Base-by-base conservation (phyloP, 768 basidiomycete genomes). In the Calocybe gangraenosa region DNA sequence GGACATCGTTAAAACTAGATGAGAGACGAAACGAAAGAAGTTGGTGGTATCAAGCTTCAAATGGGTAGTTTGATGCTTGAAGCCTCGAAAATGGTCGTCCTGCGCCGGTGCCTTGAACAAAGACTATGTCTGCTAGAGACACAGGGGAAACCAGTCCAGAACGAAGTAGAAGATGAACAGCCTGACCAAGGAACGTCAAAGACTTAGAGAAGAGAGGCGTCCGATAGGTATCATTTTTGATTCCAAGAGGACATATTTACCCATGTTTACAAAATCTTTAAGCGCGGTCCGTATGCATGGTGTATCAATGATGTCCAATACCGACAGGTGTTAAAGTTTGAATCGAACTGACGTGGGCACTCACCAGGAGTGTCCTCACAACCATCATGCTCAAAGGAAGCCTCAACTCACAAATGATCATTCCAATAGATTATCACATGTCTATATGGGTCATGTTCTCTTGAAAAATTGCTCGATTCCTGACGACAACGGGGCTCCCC, bases 31-130 rank as follows among this genome's bases (percentile, higher is more conserved):
- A 43, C 15, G 18, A 49, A 55, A 46, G 39, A 52, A n/a, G 41
- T n/a, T n/a, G n/a, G 40, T 44, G 13, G 18, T n/a, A 25, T 44
- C 32, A 34, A 37, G 37, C 20, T 13, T 19, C 18, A 40, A 8
- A 34, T 11, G 18, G 21, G 40, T 7, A 38, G 47, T 15, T 37
- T 40, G 34, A 42, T 48, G 50, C 39, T 48, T 49, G 50, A 36
- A n/a, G n/a, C n/a, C n/a, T n/a, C n/a, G 42, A 56, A 50, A 60
- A 56, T 39, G 42, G 41, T 58, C 68, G 70, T 62, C 74, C 73
- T 64, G 74, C 73, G 70, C 66, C 63, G 31, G 25, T 47, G 38
- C 21, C 40, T 42, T 49, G 45, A 49, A 55, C n/a, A 47, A 53
- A 40, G 18, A n/a, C 32, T 40, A 45, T 54, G 48, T 58, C 55